Percentiles rank a stretch among this genome's conserved stretches.
phyloP scores from a whole-genome alignment of 495 filamentous ascomycete genomes.

The Neurospora pannonica region DNA sequence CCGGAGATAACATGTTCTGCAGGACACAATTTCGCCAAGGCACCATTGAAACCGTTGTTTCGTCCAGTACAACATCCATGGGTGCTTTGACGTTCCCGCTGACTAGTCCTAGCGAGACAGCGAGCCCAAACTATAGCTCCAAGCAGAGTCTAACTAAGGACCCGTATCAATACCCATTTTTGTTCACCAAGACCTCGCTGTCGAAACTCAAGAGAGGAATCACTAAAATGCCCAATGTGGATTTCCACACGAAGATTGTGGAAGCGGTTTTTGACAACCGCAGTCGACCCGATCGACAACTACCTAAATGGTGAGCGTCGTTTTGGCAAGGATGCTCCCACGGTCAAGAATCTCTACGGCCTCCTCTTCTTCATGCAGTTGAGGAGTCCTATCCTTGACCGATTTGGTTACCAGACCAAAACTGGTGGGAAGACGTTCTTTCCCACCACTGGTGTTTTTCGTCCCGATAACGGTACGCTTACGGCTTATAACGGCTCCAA shows the following conservation, averaged over 20 bases:
- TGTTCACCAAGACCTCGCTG: neutral
- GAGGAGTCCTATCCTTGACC: neutral
- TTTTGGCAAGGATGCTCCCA: neutral
- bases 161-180: neutral
- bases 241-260: neutral
- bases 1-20: slow-evolving; percentile 32
- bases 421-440: too few relatives aligned
- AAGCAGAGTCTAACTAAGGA: slow-evolving; percentile 45
- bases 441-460: too few relatives aligned
- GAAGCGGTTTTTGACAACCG: neutral
- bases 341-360: neutral
- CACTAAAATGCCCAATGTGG: neutral
- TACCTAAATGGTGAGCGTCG: neutral
- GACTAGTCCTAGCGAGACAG: slow-evolving; percentile 41
- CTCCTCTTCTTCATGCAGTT: neutral
- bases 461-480: too few relatives aligned
- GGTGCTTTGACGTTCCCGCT: slow-evolving; percentile 29
- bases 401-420: neutral
- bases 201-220: neutral
- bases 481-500: too few relatives aligned
- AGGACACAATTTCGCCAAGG: slow-evolving; percentile 18
- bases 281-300: neutral
- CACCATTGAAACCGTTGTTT: slow-evolving; percentile 30
- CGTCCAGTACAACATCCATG: slow-evolving; percentile 39
- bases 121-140: slow-evolving; percentile 46